Percentiles rank a stretch among this genome's conserved stretches.
Conservation (phyloP, 495 filamentous ascomycete genomes). For the Trichodelitschia bisporula region DNA sequence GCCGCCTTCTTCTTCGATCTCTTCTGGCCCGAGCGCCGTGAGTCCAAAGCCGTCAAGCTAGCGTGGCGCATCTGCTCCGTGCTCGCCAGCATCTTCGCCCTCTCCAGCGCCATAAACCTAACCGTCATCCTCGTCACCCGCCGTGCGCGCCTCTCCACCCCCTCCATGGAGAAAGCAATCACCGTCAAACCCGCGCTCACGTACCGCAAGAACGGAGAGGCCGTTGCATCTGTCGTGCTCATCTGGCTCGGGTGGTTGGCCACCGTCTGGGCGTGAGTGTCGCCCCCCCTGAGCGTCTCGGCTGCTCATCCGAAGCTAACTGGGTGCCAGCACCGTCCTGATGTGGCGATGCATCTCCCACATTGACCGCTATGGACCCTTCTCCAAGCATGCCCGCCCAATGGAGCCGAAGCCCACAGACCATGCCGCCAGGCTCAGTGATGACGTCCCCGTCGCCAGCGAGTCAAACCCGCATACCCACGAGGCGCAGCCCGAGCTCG, state of each 20-base stretch:
- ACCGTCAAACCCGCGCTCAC: constrained; percentile 7
- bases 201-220: constrained; percentile 18
- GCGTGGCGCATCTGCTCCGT: constrained; percentile 24
- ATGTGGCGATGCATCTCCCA: constrained; percentile 6
- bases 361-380: constrained; percentile 5
- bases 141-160: constrained; percentile 12
- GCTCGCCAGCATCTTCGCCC: constrained; percentile 17
- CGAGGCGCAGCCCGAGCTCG: too few species aligned
- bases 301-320: not conserved
- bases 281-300: constrained; percentile 1
- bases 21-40: constrained; percentile 25
- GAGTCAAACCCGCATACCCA: too few species aligned
- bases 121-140: constrained; percentile 22
- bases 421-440: not conserved
- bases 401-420: not conserved
- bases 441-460: too few species aligned
- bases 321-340: constrained; percentile 3
- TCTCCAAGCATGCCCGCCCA: constrained; percentile 4
- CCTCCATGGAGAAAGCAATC: constrained; percentile 11
- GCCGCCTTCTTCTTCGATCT: constrained; percentile 29
- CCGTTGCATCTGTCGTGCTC: constrained; percentile 19
- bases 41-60: constrained; percentile 18
- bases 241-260: constrained; percentile 17
- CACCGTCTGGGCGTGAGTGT: constrained; percentile 11
- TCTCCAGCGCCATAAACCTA: constrained; percentile 18